Percentiles rank a stretch among this genome's conserved stretches.
Evolutionary conservation across 1,284 basidiomycete species (phyloP).

Genomic region (Ustilago tritici): DNA sequence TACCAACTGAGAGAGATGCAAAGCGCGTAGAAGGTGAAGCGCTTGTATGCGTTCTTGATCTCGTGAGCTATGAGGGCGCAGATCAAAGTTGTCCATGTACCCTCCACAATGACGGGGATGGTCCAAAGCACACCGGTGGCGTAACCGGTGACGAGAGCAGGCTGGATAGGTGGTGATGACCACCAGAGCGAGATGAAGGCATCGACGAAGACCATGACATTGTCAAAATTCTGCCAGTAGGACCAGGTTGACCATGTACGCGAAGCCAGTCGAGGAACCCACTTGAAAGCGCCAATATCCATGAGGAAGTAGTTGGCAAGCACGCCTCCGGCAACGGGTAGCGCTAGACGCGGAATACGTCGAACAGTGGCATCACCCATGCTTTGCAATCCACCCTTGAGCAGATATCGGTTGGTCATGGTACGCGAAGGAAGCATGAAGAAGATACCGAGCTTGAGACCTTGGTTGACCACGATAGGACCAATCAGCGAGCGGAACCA

Average conservation of each 20-base stretch:
- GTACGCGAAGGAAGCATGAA: slow-evolving; percentile 62
- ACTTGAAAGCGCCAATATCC: slow-evolving; percentile 59
- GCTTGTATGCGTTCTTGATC: slow-evolving; percentile 61
- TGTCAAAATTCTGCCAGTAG: slow-evolving; percentile 63
- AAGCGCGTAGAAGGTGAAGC: slow-evolving; percentile 57
- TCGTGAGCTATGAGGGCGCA: slow-evolving; percentile 61
- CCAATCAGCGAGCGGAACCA: slow-evolving; percentile 58
- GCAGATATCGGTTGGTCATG: slow-evolving; percentile 61
- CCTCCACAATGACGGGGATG: slow-evolving; percentile 62
- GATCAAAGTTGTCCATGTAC: slow-evolving; percentile 57
- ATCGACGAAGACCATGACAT: slow-evolving; percentile 57
- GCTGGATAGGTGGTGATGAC: slow-evolving; percentile 53
- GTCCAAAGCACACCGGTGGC: slow-evolving; percentile 67
- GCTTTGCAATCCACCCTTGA: slow-evolving; percentile 56
- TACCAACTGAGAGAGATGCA: slow-evolving; percentile 62
- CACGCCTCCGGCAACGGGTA: slow-evolving; percentile 59
- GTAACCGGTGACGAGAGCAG: slow-evolving; percentile 56
- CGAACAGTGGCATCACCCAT: slow-evolving; percentile 58
- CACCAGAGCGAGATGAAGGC: slow-evolving; percentile 63
- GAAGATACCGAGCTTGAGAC: slow-evolving; percentile 61
- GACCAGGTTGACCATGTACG: slow-evolving; percentile 64
- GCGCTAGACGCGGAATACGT: slow-evolving; percentile 60
- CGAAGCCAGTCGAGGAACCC: slow-evolving; percentile 59
- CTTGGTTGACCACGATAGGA: slow-evolving; percentile 58
- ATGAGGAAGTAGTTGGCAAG: slow-evolving; percentile 63